These are phyloP conservation scores for Aureoboletus auriporus DNA, from an alignment of 768 basidiomycete genomes.

Conservation along the genomic window DNA sequence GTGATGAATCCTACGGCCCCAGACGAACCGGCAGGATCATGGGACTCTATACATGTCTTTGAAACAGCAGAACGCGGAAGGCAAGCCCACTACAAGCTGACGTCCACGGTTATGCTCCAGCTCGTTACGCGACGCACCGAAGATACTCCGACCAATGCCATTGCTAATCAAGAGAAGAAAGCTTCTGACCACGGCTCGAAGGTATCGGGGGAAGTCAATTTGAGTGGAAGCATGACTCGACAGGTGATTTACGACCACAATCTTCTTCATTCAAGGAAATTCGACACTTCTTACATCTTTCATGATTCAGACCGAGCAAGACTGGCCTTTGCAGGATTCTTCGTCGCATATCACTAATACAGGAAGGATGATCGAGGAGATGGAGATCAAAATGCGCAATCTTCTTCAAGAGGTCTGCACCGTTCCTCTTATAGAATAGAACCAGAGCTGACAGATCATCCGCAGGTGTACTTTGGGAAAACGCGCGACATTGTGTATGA, in stretches of 20 bases:
- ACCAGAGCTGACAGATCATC: constrained; percentile 9
- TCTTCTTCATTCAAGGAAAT: constrained; percentile 6
- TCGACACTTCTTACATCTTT: constrained; percentile 9
- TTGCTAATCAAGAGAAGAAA: constrained; percentile 32
- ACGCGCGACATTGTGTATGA: constrained; percentile 94
- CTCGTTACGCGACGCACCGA: constrained; percentile 55
- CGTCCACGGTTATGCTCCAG: constrained; percentile 95
- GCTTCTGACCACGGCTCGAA: constrained; percentile 45
- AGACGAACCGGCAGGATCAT: constrained; percentile 76
- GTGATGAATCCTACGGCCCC: constrained; percentile 55
- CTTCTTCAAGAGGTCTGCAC: constrained; percentile 73
- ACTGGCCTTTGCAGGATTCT: constrained; percentile 74
- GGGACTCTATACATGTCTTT: constrained; percentile 99
- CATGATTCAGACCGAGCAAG: constrained; percentile 70
- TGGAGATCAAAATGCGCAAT: constrained; percentile 99
- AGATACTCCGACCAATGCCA: constrained; percentile 14
- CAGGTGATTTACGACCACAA: constrained; percentile 56
- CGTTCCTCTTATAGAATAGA: background rate
- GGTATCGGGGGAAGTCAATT: constrained; percentile 68
- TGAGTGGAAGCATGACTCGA: constrained; percentile 97
- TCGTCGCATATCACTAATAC: constrained; percentile 89
- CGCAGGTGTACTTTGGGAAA: constrained; percentile 90
- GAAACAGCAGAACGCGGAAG: constrained; percentile 90
- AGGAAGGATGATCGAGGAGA: constrained; percentile 96
- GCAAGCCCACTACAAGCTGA: constrained; percentile 94